Evolutionary conservation across 2,329 filamentous ascomycete species (phyloP).

Genomic region (Monilinia polystroma): DNA sequence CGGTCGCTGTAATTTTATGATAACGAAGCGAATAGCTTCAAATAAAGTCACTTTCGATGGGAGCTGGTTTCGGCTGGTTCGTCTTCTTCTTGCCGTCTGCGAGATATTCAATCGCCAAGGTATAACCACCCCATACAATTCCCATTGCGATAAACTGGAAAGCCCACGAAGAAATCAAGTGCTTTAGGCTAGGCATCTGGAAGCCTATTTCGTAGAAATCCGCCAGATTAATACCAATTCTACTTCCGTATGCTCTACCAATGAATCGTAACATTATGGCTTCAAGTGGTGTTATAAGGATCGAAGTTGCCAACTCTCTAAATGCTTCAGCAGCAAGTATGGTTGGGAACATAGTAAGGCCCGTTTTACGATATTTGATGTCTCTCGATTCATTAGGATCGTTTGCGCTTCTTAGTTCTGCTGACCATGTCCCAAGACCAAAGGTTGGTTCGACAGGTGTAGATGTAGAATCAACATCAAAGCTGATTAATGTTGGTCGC

Average conservation of each 20-base stretch:
- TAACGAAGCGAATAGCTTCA: neutral
- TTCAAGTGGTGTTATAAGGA: conserved; percentile 39
- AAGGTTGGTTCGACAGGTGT: conserved; percentile 28
- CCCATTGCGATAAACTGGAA: conserved; percentile 29
- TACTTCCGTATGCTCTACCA: conserved; percentile 33
- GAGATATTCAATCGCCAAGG: conserved; percentile 30
- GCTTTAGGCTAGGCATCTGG: conserved; percentile 27
- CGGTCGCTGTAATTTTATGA: neutral
- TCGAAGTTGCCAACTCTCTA: conserved; percentile 34
- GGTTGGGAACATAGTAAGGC: conserved; percentile 39
- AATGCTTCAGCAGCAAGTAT: conserved; percentile 40
- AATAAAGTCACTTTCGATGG: neutral
- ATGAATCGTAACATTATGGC: conserved; percentile 38
- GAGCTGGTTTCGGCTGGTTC: neutral
- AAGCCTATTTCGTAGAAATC: conserved; percentile 30
- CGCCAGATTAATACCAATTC: conserved; percentile 26
- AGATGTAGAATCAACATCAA: conserved; percentile 40
- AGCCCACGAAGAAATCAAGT: conserved; percentile 32
- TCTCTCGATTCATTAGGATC: conserved; percentile 33
- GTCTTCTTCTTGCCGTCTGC: conserved; percentile 17
- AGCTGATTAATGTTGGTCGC: conserved; percentile 40
- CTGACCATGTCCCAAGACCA: conserved; percentile 38
- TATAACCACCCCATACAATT: conserved; percentile 36
- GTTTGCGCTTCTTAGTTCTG: conserved; percentile 40
- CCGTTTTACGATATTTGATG: conserved; percentile 38